Evolutionary conservation across 208 protist species (phyloP).

Genomic region (Acanthamoeba healyi): DNA sequence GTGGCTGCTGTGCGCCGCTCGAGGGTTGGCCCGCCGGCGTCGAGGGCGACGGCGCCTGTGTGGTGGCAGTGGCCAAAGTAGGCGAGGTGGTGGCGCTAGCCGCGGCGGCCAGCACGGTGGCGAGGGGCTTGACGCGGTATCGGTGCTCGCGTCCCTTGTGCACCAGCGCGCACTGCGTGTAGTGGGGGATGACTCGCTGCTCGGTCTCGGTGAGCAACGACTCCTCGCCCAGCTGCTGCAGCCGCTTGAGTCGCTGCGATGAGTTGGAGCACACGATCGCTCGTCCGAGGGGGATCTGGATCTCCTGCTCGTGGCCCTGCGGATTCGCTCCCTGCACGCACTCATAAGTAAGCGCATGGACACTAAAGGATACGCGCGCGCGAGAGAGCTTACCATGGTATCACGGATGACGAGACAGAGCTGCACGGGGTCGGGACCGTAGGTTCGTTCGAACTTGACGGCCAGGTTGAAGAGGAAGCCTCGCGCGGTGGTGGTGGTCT

Average conservation of each 20-base stretch:
- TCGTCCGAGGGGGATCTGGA: neutral
- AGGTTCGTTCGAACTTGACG: slow-evolving; percentile 36
- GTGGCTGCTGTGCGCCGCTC: no score
- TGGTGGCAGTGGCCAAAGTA: neutral
- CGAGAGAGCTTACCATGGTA: neutral
- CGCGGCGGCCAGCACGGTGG: slow-evolving; percentile 1
- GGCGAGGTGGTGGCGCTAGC: no score
- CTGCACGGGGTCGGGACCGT: slow-evolving; percentile 7
- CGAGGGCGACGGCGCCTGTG: neutral
- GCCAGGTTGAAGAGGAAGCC: slow-evolving; percentile 44
- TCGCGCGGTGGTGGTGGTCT: neutral
- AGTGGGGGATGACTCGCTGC: slow-evolving; percentile 50
- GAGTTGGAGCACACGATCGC: slow-evolving; percentile 55
- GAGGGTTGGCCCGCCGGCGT: no score
- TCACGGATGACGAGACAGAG: slow-evolving; percentile 42
- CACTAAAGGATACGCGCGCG: no score
- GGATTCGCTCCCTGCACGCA: neutral
- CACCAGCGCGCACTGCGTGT: slow-evolving; percentile 34
- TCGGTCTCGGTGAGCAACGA: slow-evolving; percentile 12
- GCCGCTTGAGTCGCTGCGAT: slow-evolving; percentile 26
- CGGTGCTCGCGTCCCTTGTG: slow-evolving; percentile 47
- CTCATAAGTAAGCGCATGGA: neutral
- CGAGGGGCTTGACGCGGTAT: slow-evolving; percentile 32
- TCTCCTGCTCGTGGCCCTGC: neutral
- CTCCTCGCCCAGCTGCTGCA: slow-evolving; percentile 54